Percentiles rank a stretch among this genome's conserved stretches.
phyloP scores from a whole-genome alignment of 345 rosid species.

The Dovyalis caffra region DNA sequence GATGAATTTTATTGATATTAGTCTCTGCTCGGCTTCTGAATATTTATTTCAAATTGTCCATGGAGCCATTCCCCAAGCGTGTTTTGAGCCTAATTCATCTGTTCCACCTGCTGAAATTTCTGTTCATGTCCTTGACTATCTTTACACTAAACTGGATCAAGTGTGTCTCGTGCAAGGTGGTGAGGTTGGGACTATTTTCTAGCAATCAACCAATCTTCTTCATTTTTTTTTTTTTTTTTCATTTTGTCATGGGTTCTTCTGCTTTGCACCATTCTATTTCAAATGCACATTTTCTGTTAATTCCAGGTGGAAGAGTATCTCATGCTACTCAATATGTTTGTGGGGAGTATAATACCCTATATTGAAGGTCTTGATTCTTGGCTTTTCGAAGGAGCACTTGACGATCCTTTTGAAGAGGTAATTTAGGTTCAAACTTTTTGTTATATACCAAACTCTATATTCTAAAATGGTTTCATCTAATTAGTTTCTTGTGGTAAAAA shows the following conservation, averaged over 20 bases:
- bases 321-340: slow-evolving; percentile 76
- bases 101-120: slow-evolving; percentile 57
- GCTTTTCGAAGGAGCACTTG: slow-evolving; percentile 84
- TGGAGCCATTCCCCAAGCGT: slow-evolving; percentile 60
- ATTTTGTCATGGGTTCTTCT: slow-evolving; percentile 17
- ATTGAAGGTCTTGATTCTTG: slow-evolving; percentile 82
- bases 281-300: slow-evolving; percentile 19
- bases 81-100: slow-evolving; percentile 45
- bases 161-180: slow-evolving; percentile 64
- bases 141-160: slow-evolving; percentile 64
- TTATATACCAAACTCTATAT: slow-evolving; percentile 13
- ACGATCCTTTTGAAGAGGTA: slow-evolving; percentile 97
- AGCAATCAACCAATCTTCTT: slow-evolving; percentile 3
- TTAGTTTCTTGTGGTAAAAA: background rate
- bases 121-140: slow-evolving; percentile 71
- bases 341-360: slow-evolving; percentile 73
- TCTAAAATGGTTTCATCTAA: background rate
- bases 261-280: background rate
- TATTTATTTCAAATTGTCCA: slow-evolving; percentile 61
- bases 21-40: slow-evolving; percentile 70
- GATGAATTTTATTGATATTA: slow-evolving; percentile 31
- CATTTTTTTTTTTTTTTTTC: slow-evolving; percentile 30
- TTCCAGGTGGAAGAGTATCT: slow-evolving; percentile 76
- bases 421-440: slow-evolving; percentile 13
- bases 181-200: slow-evolving; percentile 61